phyloP scores from a whole-genome alignment of 257 asterid genomes.

The Gardenia jasminoides region DNA sequence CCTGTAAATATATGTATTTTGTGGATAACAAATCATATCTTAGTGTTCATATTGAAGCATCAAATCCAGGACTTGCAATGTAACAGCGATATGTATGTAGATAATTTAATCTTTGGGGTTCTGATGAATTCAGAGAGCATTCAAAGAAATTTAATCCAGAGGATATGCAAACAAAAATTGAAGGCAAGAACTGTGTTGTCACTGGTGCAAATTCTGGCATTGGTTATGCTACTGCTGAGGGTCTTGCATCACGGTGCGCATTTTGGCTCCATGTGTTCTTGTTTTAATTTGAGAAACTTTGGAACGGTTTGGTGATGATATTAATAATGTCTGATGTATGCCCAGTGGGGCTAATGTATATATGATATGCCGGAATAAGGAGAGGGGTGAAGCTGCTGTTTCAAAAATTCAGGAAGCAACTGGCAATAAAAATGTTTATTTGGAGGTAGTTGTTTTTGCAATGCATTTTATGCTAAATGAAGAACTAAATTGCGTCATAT shows the following conservation, averaged over 20 bases:
- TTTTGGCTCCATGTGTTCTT: neutral
- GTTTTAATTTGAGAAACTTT: neutral
- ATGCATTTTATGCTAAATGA: neutral
- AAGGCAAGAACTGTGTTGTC: slow-evolving; percentile 83
- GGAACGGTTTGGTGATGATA: neutral
- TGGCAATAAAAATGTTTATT: slow-evolving; percentile 67
- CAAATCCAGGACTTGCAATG: neutral
- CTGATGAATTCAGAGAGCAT: slow-evolving; percentile 56
- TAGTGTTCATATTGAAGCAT: neutral
- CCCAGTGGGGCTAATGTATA: slow-evolving; percentile 82
- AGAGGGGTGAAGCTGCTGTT: slow-evolving; percentile 86
- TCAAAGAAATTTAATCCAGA: slow-evolving; percentile 66
- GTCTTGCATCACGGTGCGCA: slow-evolving; percentile 78
- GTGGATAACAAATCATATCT: too few species aligned
- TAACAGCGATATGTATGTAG: neutral
- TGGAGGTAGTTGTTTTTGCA: slow-evolving; percentile 52
- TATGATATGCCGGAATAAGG: slow-evolving; percentile 83
- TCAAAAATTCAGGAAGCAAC: slow-evolving; percentile 62
- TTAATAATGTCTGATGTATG: slow-evolving; percentile 14
- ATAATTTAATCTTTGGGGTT: neutral
- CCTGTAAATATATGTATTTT: too few species aligned
- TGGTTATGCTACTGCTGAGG: slow-evolving; percentile 87
- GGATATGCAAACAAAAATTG: slow-evolving; percentile 65
- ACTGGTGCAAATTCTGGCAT: slow-evolving; percentile 97
- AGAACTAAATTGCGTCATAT: neutral